Conservation (phyloP, 2,329 filamentous ascomycete species). For the Colletotrichum horii region DNA sequence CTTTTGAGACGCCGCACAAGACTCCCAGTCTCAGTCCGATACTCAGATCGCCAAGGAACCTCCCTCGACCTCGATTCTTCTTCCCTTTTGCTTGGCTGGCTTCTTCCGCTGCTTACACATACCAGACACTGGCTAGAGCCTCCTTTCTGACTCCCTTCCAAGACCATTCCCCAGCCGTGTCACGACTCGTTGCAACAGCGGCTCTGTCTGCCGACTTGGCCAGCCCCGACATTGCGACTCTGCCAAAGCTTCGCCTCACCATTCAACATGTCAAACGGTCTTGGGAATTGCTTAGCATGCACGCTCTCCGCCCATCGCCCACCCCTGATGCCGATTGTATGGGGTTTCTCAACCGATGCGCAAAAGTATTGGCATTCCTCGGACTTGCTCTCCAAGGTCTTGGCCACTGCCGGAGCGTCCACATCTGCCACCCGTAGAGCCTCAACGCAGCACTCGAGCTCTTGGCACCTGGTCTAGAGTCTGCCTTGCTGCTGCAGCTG, state of each 20-base stretch:
- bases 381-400: neutral
- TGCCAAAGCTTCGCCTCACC: conserved; percentile 19
- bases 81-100: neutral
- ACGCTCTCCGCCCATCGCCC: neutral
- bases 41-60: conserved; percentile 17
- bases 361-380: neutral
- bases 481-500: neutral
- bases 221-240: conserved; percentile 4
- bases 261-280: neutral
- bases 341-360: neutral
- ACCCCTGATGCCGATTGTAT: neutral
- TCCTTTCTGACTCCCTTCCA: neutral
- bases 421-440: neutral
- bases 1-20: conserved; percentile 21
- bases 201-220: conserved; percentile 7
- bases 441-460: neutral
- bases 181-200: conserved; percentile 10
- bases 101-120: conserved; percentile 8
- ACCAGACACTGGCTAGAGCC: neutral
- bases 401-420: neutral
- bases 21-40: conserved; percentile 20
- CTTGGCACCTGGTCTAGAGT: neutral
- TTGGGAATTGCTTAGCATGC: neutral
- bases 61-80: neutral
- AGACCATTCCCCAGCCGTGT: neutral